Evolutionary conservation across 495 filamentous ascomycete genomes (phyloP).

Genomic region (Talaromyces nanjingensis): DNA sequence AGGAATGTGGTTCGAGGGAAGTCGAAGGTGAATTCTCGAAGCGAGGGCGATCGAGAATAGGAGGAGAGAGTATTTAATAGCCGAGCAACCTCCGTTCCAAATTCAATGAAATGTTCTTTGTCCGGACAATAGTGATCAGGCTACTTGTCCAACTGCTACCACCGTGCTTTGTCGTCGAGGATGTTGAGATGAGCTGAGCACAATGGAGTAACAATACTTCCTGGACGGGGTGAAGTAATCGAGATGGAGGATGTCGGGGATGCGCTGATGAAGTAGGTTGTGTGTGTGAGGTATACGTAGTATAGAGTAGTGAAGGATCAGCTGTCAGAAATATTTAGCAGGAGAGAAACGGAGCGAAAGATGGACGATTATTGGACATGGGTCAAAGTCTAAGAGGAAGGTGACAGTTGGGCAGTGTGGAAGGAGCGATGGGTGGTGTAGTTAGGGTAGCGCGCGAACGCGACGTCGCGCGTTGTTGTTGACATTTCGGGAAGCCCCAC

Average conservation of each 20-base stretch:
- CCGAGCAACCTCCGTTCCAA: not conserved
- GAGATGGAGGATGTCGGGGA: not conserved
- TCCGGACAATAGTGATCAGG: not conserved
- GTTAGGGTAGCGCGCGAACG: not conserved
- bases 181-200: not conserved
- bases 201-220: not conserved
- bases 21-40: not conserved
- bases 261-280: not conserved
- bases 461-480: slow-evolving; percentile 1
- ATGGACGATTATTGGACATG: not conserved
- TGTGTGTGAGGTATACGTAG: not conserved
- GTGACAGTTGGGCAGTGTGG: not conserved
- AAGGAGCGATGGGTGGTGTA: not conserved
- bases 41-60: not conserved
- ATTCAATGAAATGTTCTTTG: not conserved
- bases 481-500: slow-evolving; percentile 2
- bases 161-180: not conserved
- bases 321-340: not conserved
- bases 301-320: not conserved
- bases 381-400: not conserved
- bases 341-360: not conserved
- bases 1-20: not conserved
- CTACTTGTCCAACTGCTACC: not conserved
- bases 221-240: not conserved
- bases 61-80: not conserved